Conservation (phyloP, 176 grass and related monocot species). For the Oryza longistaminata region DNA sequence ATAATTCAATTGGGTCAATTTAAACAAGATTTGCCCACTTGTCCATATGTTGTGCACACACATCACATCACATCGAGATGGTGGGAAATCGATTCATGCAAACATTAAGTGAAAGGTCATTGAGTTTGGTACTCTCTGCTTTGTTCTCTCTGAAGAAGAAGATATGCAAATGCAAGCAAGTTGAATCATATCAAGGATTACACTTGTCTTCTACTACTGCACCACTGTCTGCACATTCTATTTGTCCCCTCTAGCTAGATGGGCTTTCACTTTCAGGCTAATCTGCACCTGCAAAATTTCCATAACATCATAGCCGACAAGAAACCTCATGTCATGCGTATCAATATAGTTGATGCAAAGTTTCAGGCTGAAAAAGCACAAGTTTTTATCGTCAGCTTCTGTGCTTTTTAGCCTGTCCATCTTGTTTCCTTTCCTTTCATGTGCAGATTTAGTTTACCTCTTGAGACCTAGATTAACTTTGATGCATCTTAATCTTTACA, state of each 20-base stretch:
- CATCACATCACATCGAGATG: slow-evolving; percentile 7
- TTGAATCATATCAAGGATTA: not conserved
- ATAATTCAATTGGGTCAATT: not conserved
- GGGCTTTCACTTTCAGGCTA: slow-evolving; percentile 16
- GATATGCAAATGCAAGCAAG: not conserved
- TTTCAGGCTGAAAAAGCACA: not conserved
- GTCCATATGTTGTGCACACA: not conserved
- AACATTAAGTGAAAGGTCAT: not conserved
- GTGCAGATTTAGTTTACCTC: not conserved
- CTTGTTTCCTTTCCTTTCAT: not conserved
- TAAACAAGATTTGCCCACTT: not conserved
- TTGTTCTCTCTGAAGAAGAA: not conserved
- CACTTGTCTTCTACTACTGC: not conserved
- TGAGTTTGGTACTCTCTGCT: not conserved
- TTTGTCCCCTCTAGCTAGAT: not conserved
- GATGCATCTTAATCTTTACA: not conserved
- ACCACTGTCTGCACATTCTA: not conserved
- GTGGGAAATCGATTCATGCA: not conserved
- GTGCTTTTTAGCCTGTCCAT: not conserved
- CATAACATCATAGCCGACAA: not conserved
- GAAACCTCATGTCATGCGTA: not conserved
- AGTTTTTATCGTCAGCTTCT: not conserved
- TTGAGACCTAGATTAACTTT: not conserved
- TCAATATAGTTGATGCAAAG: not conserved
- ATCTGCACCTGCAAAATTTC: not conserved